These are phyloP conservation scores for Syzygium aqueum DNA, from an alignment of 345 rosid genomes.

Conservation along the genomic window DNA sequence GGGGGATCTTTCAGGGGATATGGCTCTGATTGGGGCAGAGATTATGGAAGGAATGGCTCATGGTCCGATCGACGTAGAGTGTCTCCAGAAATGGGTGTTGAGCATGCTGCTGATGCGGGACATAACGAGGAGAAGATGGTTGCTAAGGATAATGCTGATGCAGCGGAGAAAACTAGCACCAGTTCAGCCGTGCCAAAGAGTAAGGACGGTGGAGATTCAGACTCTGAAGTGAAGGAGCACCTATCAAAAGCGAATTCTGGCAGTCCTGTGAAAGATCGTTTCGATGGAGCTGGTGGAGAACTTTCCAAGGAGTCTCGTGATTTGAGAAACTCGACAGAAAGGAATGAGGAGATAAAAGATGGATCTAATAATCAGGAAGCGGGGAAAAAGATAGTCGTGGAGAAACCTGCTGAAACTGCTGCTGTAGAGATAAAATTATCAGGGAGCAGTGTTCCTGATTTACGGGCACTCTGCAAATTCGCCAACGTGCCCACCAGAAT, in stretches of 20 bases:
- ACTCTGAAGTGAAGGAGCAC: slow-evolving; percentile 37
- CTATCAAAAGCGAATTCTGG: slow-evolving; percentile 49
- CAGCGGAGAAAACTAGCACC: slow-evolving; percentile 35
- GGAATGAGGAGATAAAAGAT: slow-evolving; percentile 36
- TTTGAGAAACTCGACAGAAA: slow-evolving; percentile 14
- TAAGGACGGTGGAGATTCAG: slow-evolving; percentile 43
- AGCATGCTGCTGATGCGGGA: slow-evolving; percentile 38
- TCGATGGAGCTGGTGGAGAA: slow-evolving; percentile 26
- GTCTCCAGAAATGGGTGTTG: slow-evolving; percentile 31
- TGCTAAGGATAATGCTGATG: slow-evolving; percentile 42
- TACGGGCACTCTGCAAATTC: slow-evolving; percentile 63
- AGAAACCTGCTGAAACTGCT: slow-evolving; percentile 18
- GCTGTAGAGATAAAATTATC: slow-evolving; percentile 20
- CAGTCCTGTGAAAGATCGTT: slow-evolving; percentile 26
- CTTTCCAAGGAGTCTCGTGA: slow-evolving; percentile 34
- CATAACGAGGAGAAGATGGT: slow-evolving; percentile 46
- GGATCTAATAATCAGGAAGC: slow-evolving; percentile 15
- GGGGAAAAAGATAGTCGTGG: slow-evolving; percentile 29
- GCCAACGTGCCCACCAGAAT: slow-evolving; percentile 78
- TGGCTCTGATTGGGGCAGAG: slow-evolving; percentile 59
- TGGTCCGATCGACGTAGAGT: slow-evolving; percentile 57
- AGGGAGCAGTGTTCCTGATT: slow-evolving; percentile 37
- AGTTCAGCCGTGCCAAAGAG: slow-evolving; percentile 30
- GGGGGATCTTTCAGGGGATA: slow-evolving; percentile 41
- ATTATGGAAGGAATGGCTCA: slow-evolving; percentile 57